A percentile compares a stretch with the other conserved stretches of the same genome.
Conservation (phyloP, 2,329 filamentous ascomycete genomes). For the Penicillium griseofulvum region DNA sequence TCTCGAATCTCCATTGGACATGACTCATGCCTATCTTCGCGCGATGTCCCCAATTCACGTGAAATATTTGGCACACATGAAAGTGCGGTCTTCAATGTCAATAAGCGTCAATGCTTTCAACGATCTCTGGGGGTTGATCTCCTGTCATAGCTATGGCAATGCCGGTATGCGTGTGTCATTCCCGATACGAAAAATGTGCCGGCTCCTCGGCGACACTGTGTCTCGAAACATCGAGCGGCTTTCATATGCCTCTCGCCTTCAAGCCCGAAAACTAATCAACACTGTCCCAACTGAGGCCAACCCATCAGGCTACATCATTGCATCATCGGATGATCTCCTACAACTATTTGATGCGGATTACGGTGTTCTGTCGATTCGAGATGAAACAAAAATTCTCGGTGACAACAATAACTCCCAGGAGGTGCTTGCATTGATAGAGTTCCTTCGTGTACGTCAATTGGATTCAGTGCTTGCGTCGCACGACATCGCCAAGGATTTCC, state of each 20-base stretch:
- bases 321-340: slow-evolving; percentile 80
- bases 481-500: slow-evolving; percentile 73
- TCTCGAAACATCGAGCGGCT: slow-evolving; percentile 84
- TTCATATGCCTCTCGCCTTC: slow-evolving; percentile 79
- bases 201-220: slow-evolving; percentile 78
- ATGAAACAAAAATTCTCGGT: slow-evolving; percentile 86
- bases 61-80: slow-evolving; percentile 86
- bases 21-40: slow-evolving; percentile 79
- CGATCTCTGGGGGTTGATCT: slow-evolving; percentile 83
- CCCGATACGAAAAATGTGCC: slow-evolving; percentile 88
- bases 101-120: slow-evolving; percentile 85
- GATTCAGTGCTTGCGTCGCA: slow-evolving; percentile 75
- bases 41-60: slow-evolving; percentile 82
- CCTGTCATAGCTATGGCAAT: slow-evolving; percentile 81
- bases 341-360: slow-evolving; percentile 85
- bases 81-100: slow-evolving; percentile 89
- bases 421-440: slow-evolving; percentile 78
- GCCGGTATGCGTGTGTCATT: slow-evolving; percentile 87
- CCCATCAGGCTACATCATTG: slow-evolving; percentile 85
- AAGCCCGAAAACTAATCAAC: slow-evolving; percentile 84
- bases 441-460: slow-evolving; percentile 71
- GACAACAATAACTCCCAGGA: slow-evolving; percentile 74
- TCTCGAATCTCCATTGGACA: slow-evolving; percentile 68
- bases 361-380: slow-evolving; percentile 76
- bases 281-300: slow-evolving; percentile 79